These are phyloP conservation scores for Sclerotinia borealis DNA, from an alignment of 2,329 filamentous ascomycete genomes.

Conservation along the genomic window DNA sequence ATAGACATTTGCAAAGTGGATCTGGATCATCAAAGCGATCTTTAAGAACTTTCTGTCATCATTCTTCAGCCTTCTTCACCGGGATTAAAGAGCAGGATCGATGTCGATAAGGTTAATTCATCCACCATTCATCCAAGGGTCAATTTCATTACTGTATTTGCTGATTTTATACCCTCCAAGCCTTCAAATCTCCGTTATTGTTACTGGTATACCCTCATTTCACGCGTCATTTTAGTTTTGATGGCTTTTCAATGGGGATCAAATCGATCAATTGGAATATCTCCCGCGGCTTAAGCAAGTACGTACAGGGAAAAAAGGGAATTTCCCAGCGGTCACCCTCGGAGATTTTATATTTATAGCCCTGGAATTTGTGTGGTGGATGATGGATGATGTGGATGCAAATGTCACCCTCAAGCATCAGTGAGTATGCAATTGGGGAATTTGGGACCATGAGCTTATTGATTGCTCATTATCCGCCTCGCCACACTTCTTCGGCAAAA, in stretches of 20 bases:
- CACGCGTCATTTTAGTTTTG: background rate
- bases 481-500: background rate
- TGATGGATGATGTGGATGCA: background rate
- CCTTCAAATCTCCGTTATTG: background rate
- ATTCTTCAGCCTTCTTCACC: conserved; percentile 12
- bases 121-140: background rate
- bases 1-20: conserved; percentile 5
- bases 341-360: conserved; percentile 8
- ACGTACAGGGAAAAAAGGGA: background rate
- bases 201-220: background rate
- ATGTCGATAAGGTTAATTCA: background rate
- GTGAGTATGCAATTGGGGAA: background rate
- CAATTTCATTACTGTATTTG: background rate
- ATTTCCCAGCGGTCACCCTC: conserved; percentile 3
- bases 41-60: conserved; percentile 1
- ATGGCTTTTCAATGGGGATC: background rate
- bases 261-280: background rate
- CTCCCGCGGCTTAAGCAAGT: conserved; percentile 1
- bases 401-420: background rate
- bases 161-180: background rate
- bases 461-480: background rate
- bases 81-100: background rate
- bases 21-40: conserved; percentile 17
- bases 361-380: background rate
- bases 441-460: background rate